Conservation (phyloP, 176 grass and related monocot genomes). For the Echinochloa phyllopogon region DNA sequence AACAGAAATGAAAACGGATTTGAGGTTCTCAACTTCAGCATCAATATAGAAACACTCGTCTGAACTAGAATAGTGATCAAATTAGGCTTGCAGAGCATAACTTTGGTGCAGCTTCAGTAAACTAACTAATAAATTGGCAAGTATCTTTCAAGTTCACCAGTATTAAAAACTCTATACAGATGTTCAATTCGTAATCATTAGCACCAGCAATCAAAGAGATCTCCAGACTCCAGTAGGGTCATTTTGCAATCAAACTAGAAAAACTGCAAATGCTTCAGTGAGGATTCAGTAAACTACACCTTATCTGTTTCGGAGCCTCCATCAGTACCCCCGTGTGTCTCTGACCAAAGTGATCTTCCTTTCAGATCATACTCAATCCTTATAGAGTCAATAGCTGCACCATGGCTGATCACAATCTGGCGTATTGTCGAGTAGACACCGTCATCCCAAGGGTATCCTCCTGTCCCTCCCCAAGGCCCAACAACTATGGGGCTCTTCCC, state of each 20-base stretch:
- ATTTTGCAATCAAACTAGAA: not conserved
- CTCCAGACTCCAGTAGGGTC: not conserved
- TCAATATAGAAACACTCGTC: not conserved
- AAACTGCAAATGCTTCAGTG: not conserved
- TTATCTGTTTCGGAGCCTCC: conserved; percentile 54
- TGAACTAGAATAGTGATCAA: not conserved
- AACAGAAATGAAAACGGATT: not conserved
- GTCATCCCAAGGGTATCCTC: conserved; percentile 77
- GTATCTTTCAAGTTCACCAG: conserved; percentile 7
- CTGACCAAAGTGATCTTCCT: conserved; percentile 54
- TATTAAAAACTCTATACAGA: not conserved
- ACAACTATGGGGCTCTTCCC: conserved; percentile 66
- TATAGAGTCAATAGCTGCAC: conserved; percentile 69
- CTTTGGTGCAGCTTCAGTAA: not conserved
- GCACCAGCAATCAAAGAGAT: not conserved
- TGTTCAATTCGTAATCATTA: conserved; percentile 6
- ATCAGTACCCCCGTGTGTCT: conserved; percentile 50
- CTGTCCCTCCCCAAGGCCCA: conserved; percentile 78
- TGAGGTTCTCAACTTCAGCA: not conserved
- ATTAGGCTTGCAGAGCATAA: not conserved
- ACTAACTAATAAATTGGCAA: not conserved
- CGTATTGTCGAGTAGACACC: conserved; percentile 61
- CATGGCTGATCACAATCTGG: conserved; percentile 68
- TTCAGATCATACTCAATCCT: conserved; percentile 61
- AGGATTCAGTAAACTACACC: conserved; percentile 47